Base-by-base conservation (phyloP, 2,329 filamentous ascomycete genomes). In the Chaetomiaceae sp. region DNA sequence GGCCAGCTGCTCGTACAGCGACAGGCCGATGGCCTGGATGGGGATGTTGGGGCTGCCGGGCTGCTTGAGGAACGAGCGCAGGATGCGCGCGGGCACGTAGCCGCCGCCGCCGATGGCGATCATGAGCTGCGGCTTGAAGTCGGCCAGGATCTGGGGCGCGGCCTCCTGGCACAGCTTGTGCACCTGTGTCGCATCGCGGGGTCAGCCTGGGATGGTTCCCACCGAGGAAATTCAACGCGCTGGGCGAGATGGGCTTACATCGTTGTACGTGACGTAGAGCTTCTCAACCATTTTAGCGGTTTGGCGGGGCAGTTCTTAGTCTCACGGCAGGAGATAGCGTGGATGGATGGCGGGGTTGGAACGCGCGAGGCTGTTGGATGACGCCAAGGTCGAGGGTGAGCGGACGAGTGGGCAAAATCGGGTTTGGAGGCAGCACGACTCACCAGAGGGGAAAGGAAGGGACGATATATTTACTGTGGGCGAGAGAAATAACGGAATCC, bases 1-100 rank as follows among this genome's bases (percentile, higher is more conserved):
- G 44, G 77, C 67, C 42, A 97, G 85, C 57, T 83, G 79, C 74
- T 99, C 93, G 77, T 99, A 99, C 50, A 99, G 85, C 19, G 92
- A 97, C 58, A 99, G 86, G 43, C 93, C 93, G 69, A 99, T 99
- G 58, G 93, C 93, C 79, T 99, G 93, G 72, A 99, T 99, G 60
- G 93, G 92, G 65, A 99, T 99, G 76, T 99, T 99, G 71, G 90
- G 84, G 56, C 77, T 81, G 62, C 87, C 89, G 54, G 88, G 79
- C 67, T 83, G 82, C 79, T 95, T 96, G 70, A 99, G 87, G 78
- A 99, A 99, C 17, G 93, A 97, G 58, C 93, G 89, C 58, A 99
- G 82, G 70, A 99, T 99, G 63, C 93, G 88, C 40, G 93, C 93
- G 55, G 93, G 93, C 35, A 99, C 90, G 72, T 96, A 99, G 64